Evolutionary conservation across 257 asterid species (phyloP).

Genomic region (Nicotiana knightiana): DNA sequence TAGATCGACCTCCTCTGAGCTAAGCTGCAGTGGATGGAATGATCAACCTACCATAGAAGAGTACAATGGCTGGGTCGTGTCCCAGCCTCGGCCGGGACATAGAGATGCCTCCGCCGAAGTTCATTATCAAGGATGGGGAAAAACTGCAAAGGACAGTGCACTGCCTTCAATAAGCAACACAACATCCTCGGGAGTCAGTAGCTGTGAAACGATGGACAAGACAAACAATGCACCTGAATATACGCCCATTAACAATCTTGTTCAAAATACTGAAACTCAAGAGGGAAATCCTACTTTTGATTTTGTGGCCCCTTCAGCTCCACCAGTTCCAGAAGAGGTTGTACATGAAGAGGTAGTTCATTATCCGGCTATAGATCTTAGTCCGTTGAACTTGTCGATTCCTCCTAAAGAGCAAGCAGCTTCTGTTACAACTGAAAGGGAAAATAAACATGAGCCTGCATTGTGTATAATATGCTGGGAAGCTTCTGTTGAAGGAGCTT

Average conservation of each 20-base stretch:
- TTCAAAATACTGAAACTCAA: neutral
- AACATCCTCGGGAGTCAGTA: neutral
- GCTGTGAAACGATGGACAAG: neutral
- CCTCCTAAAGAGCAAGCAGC: neutral
- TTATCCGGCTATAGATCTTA: slow-evolving; percentile 8
- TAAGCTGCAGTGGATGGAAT: slow-evolving; percentile 12
- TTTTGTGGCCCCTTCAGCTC: slow-evolving; percentile 14
- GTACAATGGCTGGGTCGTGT: slow-evolving; percentile 13
- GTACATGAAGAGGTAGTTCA: neutral
- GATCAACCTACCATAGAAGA: neutral
- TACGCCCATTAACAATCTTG: neutral
- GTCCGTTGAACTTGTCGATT: neutral
- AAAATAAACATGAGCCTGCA: neutral
- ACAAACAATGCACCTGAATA: neutral
- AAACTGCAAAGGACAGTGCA: neutral
- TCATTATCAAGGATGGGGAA: slow-evolving; percentile 9
- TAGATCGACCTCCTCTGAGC: neutral
- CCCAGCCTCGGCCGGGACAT: neutral
- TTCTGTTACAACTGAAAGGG: neutral
- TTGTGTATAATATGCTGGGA: slow-evolving; percentile 19
- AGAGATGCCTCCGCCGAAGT: neutral
- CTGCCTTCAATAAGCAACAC: neutral
- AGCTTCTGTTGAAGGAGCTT: slow-evolving; percentile 15
- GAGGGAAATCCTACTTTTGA: slow-evolving; percentile 2
- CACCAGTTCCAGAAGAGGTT: slow-evolving; percentile 4